Percentiles rank a stretch among this genome's conserved stretches.
These are phyloP conservation scores for Penicillium psychrosexuale DNA, from an alignment of 2,329 filamentous ascomycete species.

Conservation along the genomic window DNA sequence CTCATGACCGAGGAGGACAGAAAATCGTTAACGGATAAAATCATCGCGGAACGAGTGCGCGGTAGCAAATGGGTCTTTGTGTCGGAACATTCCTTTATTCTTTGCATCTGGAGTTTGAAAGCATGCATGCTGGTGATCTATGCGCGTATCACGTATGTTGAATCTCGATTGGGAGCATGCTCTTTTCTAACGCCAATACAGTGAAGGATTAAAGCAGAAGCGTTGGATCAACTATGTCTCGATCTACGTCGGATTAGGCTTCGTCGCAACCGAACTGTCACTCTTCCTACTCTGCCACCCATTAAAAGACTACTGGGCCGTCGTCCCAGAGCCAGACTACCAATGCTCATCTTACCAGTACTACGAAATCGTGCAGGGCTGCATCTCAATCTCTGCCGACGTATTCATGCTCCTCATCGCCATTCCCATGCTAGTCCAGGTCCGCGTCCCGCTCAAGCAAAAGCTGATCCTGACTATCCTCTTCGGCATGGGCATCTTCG, in stretches of 20 bases:
- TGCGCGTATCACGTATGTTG: conserved; percentile 47
- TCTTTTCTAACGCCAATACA: conserved; percentile 9
- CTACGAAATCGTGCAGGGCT: conserved; percentile 46
- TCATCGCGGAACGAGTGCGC: conserved; percentile 42
- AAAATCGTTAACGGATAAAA: conserved; percentile 45
- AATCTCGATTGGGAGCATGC: background rate
- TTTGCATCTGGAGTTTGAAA: conserved; percentile 54
- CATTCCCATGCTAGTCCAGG: conserved; percentile 43
- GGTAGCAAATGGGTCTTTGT: conserved; percentile 64
- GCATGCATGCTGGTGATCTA: conserved; percentile 55
- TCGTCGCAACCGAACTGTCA: conserved; percentile 49
- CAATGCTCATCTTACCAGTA: conserved; percentile 47
- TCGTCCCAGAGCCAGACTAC: conserved; percentile 45
- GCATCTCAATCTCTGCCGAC: conserved; percentile 47
- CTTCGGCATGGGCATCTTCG: conserved; percentile 47
- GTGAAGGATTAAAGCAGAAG: conserved; percentile 34
- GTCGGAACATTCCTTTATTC: conserved; percentile 60
- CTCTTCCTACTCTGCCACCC: conserved; percentile 53
- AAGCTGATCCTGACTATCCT: conserved; percentile 44
- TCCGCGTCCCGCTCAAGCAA: conserved; percentile 41
- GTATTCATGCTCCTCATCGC: conserved; percentile 44
- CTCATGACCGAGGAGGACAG: conserved; percentile 53
- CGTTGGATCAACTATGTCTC: conserved; percentile 39
- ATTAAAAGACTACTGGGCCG: conserved; percentile 51
- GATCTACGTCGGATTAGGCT: conserved; percentile 46